Evolutionary conservation across 2,329 filamentous ascomycete species (phyloP).

Genomic region (Thielaviopsis euricoi): DNA sequence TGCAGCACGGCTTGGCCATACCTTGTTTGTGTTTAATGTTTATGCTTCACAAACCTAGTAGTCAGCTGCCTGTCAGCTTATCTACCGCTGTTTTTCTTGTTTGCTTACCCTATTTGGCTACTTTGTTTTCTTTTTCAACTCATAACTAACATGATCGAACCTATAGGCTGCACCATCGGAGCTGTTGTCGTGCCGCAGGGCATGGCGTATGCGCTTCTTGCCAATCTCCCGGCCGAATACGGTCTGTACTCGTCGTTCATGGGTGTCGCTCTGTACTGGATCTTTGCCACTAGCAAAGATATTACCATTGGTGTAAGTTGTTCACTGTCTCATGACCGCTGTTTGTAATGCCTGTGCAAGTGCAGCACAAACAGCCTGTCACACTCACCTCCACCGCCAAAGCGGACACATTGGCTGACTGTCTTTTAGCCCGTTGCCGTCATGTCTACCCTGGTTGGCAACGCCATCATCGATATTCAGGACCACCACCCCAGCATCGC

Average conservation of each 20-base stretch:
- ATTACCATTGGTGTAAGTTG: slow-evolving; percentile 76
- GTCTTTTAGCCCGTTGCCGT: slow-evolving; percentile 85
- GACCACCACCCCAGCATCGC: slow-evolving; percentile 38
- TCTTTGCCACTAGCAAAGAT: slow-evolving; percentile 95
- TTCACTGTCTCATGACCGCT: slow-evolving; percentile 14
- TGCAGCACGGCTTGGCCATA: slow-evolving; percentile 18
- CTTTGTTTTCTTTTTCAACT: background rate
- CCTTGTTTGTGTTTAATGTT: background rate
- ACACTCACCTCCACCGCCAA: background rate
- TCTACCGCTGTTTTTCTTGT: too few relatives aligned
- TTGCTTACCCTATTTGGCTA: too few relatives aligned
- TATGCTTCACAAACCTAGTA: background rate
- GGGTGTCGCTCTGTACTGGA: slow-evolving; percentile 89
- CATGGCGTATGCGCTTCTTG: slow-evolving; percentile 36
- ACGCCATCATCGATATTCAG: slow-evolving; percentile 52
- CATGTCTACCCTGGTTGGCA: slow-evolving; percentile 79
- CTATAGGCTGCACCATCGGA: slow-evolving; percentile 27
- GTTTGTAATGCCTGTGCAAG: background rate
- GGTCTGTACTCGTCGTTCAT: slow-evolving; percentile 68
- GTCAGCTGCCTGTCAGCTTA: background rate
- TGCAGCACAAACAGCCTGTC: background rate
- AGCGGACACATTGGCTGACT: background rate
- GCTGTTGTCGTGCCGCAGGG: slow-evolving; percentile 38
- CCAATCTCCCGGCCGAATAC: slow-evolving; percentile 30
- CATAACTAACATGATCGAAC: background rate